phyloP scores from a whole-genome alignment of 805 yeast species.

The Ascoidea tarda region DNA sequence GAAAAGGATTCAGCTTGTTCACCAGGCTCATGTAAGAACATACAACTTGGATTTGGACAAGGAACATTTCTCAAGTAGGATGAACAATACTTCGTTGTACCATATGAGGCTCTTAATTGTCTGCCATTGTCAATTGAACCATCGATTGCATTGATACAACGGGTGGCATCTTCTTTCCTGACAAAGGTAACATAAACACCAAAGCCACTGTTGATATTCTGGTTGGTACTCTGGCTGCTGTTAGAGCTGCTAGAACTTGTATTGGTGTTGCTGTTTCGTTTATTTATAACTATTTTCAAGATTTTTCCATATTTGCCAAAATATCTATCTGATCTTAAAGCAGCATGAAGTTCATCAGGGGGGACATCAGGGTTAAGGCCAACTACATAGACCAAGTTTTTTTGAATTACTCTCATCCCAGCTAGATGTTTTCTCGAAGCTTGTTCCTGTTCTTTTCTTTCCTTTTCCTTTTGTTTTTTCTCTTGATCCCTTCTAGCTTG shows the following conservation, averaged over 20 bases:
- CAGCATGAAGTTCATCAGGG: conserved; percentile 72
- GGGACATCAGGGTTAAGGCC: conserved; percentile 83
- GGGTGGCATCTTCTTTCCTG: conserved; percentile 87
- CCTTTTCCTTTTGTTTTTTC: conserved; percentile 78
- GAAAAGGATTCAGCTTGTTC: conserved; percentile 97
- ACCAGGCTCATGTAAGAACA: conserved; percentile 98
- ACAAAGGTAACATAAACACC: conserved; percentile 95
- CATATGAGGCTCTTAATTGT: conserved; percentile 86
- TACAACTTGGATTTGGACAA: conserved; percentile 97
- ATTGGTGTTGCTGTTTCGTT: conserved; percentile 37
- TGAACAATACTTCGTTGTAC: conserved; percentile 98
- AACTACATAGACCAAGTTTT: conserved; percentile 90
- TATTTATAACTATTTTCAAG: conserved; percentile 83
- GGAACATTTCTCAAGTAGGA: conserved; percentile 88
- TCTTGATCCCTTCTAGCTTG: conserved; percentile 73
- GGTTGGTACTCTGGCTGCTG: conserved; percentile 15
- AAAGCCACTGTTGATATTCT: conserved; percentile 55
- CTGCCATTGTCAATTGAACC: conserved; percentile 91
- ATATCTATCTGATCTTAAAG: conserved; percentile 78
- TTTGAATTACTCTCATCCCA: conserved; percentile 96
- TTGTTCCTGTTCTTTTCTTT: conserved; percentile 79
- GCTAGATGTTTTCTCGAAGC: conserved; percentile 77
- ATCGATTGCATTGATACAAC: conserved; percentile 82
- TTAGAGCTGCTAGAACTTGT: conserved; percentile 18
- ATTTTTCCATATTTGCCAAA: conserved; percentile 99